Evolutionary conservation across 208 protist species (phyloP).

Genomic region (Acanthamoeba divionensis): DNA sequence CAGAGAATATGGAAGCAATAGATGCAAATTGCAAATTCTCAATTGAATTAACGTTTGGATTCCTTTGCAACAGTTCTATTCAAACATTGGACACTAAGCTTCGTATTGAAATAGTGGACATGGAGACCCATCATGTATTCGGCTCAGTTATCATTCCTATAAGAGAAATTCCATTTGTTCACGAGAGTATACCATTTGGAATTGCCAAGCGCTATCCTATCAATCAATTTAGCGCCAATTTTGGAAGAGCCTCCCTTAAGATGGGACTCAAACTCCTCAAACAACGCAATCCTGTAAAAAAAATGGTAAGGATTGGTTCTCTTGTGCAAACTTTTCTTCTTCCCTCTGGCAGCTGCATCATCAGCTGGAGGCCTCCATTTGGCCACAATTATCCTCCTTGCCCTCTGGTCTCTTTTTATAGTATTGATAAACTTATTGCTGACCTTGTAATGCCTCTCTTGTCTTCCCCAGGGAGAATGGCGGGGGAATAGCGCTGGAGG

Average conservation of each 20-base stretch:
- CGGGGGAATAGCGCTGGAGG: slow-evolving; percentile 19
- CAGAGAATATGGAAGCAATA: neutral
- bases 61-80: neutral
- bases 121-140: neutral
- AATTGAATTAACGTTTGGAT: neutral
- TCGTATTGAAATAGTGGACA: neutral
- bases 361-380: too few relatives aligned
- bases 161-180: slow-evolving; percentile 21
- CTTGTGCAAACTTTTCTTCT: neutral
- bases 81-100: slow-evolving; percentile 18
- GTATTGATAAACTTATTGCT: too few relatives aligned
- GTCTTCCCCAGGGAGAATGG: neutral
- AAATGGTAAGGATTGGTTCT: slow-evolving; percentile 9
- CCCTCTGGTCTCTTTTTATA: too few relatives aligned
- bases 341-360: neutral
- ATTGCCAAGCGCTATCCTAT: neutral
- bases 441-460: neutral
- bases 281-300: neutral
- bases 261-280: slow-evolving; percentile 39
- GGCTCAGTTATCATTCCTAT: slow-evolving; percentile 1
- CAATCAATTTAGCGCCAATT: neutral
- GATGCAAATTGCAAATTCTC: neutral
- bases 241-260: neutral
- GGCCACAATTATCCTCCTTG: too few relatives aligned
- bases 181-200: slow-evolving; percentile 48